Conservation (phyloP, 2,329 filamentous ascomycete genomes). For the Neospermospora avenae region DNA sequence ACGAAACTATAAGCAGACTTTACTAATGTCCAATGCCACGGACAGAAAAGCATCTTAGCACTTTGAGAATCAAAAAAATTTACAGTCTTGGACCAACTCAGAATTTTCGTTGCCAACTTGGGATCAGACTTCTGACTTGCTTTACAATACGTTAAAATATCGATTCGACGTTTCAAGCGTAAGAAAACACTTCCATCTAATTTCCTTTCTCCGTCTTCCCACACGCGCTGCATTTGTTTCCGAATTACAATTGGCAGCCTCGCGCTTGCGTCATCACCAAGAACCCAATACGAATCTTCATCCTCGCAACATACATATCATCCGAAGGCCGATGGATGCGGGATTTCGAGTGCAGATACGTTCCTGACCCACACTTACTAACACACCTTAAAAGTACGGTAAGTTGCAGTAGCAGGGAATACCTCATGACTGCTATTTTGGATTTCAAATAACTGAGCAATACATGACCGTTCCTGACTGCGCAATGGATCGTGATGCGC, state of each 20-base stretch:
- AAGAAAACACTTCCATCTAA: not conserved
- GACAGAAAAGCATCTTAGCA: too few species aligned
- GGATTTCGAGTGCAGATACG: not conserved
- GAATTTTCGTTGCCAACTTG: too few species aligned
- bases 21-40: too few species aligned
- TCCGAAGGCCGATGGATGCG: not conserved
- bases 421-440: too few species aligned
- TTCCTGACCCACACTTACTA: not conserved
- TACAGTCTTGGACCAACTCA: too few species aligned
- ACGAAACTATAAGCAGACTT: too few species aligned
- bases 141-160: too few species aligned
- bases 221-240: not conserved
- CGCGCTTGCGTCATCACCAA: constrained; percentile 2
- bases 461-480: too few species aligned
- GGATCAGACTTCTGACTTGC: too few species aligned
- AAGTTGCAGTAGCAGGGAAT: not conserved
- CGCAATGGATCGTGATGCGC: too few species aligned
- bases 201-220: not conserved
- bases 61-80: too few species aligned
- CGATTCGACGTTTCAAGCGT: not conserved
- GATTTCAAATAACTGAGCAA: too few species aligned
- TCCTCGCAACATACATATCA: not conserved
- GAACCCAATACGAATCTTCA: not conserved
- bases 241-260: not conserved
- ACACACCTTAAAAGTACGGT: not conserved